Evolutionary conservation across 176 grass and related monocot species (phyloP).

Genomic region (Pontederia crassipes): DNA sequence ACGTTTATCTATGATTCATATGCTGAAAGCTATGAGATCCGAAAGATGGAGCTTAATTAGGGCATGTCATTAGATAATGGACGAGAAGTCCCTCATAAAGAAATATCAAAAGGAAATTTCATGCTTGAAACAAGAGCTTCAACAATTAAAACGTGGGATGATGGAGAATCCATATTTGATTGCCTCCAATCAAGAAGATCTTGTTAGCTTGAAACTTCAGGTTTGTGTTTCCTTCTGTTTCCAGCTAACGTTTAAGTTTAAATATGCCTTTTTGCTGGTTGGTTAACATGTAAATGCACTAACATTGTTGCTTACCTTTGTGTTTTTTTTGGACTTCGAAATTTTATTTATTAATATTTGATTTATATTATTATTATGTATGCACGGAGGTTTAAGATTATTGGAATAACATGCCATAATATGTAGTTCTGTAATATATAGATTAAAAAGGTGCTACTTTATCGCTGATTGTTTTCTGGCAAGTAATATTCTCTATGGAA

Average conservation of each 20-base stretch:
- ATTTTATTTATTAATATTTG: too few relatives aligned
- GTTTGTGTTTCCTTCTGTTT: constrained; percentile 28
- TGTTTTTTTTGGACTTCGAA: too few relatives aligned
- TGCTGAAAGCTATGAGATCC: not conserved
- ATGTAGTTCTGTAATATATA: too few relatives aligned
- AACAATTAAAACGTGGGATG: constrained; percentile 83
- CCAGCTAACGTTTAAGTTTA: not conserved
- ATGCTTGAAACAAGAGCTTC: constrained; percentile 87
- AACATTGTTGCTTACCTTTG: too few relatives aligned
- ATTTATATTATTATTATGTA: too few relatives aligned
- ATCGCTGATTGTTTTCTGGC: too few relatives aligned
- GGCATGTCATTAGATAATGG: constrained; percentile 62
- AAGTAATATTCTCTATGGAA: too few relatives aligned
- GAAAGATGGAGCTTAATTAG: not conserved
- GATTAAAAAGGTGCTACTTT: too few relatives aligned
- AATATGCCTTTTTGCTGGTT: too few relatives aligned
- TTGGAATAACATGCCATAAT: too few relatives aligned
- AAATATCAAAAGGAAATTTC: constrained; percentile 98
- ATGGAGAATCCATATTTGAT: constrained; percentile 52
- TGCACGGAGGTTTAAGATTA: too few relatives aligned
- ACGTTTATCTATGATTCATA: not conserved
- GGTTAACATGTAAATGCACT: too few relatives aligned
- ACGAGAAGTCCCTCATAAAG: constrained; percentile 99
- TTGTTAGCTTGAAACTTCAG: constrained; percentile 95
- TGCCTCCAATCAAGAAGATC: constrained; percentile 74